Evolutionary conservation across 768 basidiomycete genomes (phyloP), one percentile per base, ranked within the genome.

Genomic region (Mycena alexandri): DNA sequence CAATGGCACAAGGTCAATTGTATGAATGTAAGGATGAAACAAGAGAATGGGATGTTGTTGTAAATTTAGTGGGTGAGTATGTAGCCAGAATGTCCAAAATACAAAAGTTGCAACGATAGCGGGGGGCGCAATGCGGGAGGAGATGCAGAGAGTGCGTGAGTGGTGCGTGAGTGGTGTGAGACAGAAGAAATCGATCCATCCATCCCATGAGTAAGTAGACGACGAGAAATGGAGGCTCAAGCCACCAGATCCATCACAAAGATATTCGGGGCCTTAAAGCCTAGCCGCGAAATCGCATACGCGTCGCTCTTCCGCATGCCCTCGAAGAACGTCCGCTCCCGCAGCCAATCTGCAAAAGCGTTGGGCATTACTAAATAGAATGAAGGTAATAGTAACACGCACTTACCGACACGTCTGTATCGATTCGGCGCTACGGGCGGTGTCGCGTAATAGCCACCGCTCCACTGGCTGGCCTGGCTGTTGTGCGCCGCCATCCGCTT

Each of bases 211-310:
- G 61, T 56, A 57, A 61, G 38, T 51, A 69, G 53, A 61, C 22
- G 69, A 55, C 17, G 62, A 70, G 11, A 64, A 43, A 19, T 63
- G 59, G 1, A 59, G 17, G 22, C 59, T 46, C 53, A 68, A n/a
- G 82, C 77, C 13, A 82, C 81, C 44, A 92, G 69, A 61, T 85
- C 84, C 90, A 94, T 88, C 43, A 93, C 82, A 74, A 93, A 93
- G 43, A 94, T 86, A 74, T 95, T 94, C 8, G 93, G 88, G 3
- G 93, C 93, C 61, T 83, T 85, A 79, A 87, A 95, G 2, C 93
- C 93, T 33, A 95, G 86, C 8, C 92, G 85, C 11, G 81, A 75
- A 29, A 78, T 70, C 2, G 84, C 81, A 71, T 94, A 94, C 10
- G 71, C 73, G 70, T 93, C 91, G 69, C 90, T 86, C 74, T 82